Conservation (phyloP, 140 eudicot species). For the Bidens hawaiensis region DNA sequence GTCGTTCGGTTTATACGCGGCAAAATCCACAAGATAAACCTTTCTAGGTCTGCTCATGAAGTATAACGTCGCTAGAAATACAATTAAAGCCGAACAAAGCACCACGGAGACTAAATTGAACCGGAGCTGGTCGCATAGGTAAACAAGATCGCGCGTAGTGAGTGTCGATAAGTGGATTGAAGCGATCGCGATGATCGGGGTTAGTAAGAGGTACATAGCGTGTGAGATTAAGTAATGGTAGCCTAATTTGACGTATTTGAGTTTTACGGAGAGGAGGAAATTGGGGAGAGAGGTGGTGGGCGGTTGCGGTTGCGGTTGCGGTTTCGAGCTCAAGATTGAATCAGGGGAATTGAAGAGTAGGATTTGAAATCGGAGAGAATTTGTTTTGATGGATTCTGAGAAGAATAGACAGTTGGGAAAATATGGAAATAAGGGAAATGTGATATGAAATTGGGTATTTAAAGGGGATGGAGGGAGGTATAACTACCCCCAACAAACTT, state of each 20-base stretch:
- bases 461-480: conserved; percentile 27
- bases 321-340: conserved; percentile 5
- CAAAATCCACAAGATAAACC: conserved; percentile 57
- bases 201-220: conserved; percentile 57
- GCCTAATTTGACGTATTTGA: conserved; percentile 77
- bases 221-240: conserved; percentile 71
- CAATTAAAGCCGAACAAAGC: conserved; percentile 48
- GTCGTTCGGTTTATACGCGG: conserved; percentile 63
- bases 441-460: conserved; percentile 18
- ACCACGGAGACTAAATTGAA: conserved; percentile 59
- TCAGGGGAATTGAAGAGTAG: background rate
- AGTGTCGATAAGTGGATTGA: conserved; percentile 42
- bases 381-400: background rate
- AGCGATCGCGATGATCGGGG: conserved; percentile 34
- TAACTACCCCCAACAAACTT: conserved; percentile 81
- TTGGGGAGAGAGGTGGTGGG: conserved; percentile 39
- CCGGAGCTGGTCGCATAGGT: conserved; percentile 53
- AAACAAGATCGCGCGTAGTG: conserved; percentile 35
- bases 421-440: conserved; percentile 9
- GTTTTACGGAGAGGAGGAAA: conserved; percentile 49
- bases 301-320: conserved; percentile 8
- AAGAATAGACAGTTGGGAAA: background rate
- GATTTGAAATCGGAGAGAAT: too few species aligned
- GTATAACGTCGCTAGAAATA: conserved; percentile 59
- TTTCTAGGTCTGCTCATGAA: conserved; percentile 69